Conservation (phyloP, 768 basidiomycete species). For the Tylopilus subfusipes region DNA sequence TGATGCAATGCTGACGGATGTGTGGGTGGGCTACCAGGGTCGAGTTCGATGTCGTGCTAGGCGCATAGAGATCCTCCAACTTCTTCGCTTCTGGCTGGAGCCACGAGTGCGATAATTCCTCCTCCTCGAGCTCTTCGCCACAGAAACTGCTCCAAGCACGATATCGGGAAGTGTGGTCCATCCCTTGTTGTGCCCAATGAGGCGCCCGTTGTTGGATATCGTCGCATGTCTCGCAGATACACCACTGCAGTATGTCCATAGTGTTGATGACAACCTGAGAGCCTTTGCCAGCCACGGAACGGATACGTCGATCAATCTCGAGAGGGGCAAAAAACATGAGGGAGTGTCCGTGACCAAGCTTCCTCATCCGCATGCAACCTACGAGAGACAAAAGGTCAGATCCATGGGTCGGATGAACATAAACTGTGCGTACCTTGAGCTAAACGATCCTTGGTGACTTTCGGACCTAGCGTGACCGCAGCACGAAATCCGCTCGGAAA, state of each 20-base stretch:
- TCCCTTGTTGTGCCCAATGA: constrained; percentile 42
- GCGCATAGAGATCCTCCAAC: constrained; percentile 35
- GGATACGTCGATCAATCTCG: constrained; percentile 38
- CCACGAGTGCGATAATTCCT: constrained; percentile 28
- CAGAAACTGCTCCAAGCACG: constrained; percentile 16
- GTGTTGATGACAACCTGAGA: constrained; percentile 5
- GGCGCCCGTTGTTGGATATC: constrained; percentile 39
- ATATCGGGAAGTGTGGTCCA: constrained; percentile 16
- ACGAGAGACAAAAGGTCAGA: neutral
- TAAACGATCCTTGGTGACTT: constrained; percentile 36
- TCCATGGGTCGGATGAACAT: too few relatives aligned
- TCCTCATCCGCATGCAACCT: constrained; percentile 52
- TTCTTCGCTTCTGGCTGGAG: constrained; percentile 38
- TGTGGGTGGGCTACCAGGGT: neutral
- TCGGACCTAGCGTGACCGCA: constrained; percentile 38
- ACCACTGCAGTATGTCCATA: constrained; percentile 43
- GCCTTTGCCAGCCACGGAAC: constrained; percentile 18
- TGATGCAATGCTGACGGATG: constrained; percentile 12
- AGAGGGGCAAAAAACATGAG: constrained; percentile 43
- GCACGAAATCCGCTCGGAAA: constrained; percentile 33
- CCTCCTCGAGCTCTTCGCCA: neutral
- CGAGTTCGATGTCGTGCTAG: neutral
- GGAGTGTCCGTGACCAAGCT: constrained; percentile 43
- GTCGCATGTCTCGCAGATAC: constrained; percentile 41
- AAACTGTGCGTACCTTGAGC: constrained; percentile 29